Conservation (phyloP, 2,329 filamentous ascomycete species). For the Aotearoamyces nothofagi region DNA sequence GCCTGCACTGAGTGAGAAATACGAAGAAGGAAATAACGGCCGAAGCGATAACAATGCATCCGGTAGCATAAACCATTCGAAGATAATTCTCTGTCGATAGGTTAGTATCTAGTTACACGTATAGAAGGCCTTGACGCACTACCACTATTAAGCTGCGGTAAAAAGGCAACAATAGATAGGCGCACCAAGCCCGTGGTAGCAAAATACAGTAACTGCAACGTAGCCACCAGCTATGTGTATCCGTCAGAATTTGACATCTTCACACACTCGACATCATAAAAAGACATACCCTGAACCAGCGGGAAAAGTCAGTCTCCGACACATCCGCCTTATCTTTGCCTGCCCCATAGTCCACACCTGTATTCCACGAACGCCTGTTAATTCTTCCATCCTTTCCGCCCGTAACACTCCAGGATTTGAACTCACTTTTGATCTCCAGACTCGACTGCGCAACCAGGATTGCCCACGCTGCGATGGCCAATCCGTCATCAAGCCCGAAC, state of each 20-base stretch:
- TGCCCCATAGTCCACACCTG: too few relatives aligned
- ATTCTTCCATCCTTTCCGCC: too few relatives aligned
- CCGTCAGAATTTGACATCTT: too few relatives aligned
- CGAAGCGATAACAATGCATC: slow-evolving; percentile 3
- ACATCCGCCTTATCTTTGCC: too few relatives aligned
- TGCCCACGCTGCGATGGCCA: slow-evolving; percentile 16
- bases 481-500: slow-evolving; percentile 17
- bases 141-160: slow-evolving; percentile 20
- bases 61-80: slow-evolving; percentile 3
- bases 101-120: background rate
- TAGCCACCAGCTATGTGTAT: slow-evolving; percentile 1
- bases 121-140: slow-evolving; percentile 13
- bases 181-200: slow-evolving; percentile 19
- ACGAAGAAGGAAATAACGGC: slow-evolving; percentile 6
- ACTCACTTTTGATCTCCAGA: slow-evolving; percentile 2
- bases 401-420: background rate
- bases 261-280: too few relatives aligned
- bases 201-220: slow-evolving; percentile 12
- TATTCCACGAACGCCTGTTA: too few relatives aligned
- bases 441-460: slow-evolving; percentile 6
- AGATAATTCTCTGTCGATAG: slow-evolving; percentile 4
- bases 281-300: too few relatives aligned
- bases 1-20: slow-evolving; percentile 5
- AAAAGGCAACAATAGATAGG: slow-evolving; percentile 21
- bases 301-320: too few relatives aligned